These are phyloP conservation scores for Brasenia schreberi DNA, from an alignment of 164 flowering plant genomes.

Conservation along the genomic window DNA sequence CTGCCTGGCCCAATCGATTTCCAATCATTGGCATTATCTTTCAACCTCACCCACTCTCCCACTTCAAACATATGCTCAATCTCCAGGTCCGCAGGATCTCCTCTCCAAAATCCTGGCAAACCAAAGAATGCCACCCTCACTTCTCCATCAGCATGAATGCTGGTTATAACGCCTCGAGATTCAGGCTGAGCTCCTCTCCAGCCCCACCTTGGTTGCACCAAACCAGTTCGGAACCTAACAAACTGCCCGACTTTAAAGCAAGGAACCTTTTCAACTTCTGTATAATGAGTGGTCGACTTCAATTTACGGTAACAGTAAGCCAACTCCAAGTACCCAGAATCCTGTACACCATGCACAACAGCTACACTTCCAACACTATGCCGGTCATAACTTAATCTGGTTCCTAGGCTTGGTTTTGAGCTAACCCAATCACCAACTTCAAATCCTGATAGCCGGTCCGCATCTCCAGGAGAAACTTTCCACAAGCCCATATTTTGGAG, in stretches of 20 bases:
- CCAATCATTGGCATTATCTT: constrained; percentile 39
- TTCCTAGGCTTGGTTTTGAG: constrained; percentile 67
- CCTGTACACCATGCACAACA: constrained; percentile 80
- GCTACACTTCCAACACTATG: constrained; percentile 68
- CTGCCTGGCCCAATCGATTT: constrained; percentile 71
- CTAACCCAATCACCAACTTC: constrained; percentile 99
- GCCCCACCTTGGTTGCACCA: constrained; percentile 91
- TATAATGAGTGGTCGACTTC: constrained; percentile 47
- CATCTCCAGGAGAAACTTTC: constrained; percentile 98
- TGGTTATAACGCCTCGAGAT: constrained; percentile 65
- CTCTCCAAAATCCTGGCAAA: constrained; percentile 61
- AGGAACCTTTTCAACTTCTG: constrained; percentile 79
- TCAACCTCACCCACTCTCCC: constrained; percentile 87
- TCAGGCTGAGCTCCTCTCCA: constrained; percentile 69
- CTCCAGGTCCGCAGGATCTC: constrained; percentile 89
- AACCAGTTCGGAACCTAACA: constrained; percentile 60
- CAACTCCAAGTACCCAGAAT: constrained; percentile 69
- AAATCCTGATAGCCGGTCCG: constrained; percentile 80
- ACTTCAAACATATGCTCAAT: constrained; percentile 61
- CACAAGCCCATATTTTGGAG: constrained; percentile 94
- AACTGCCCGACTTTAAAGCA: constrained; percentile 70
- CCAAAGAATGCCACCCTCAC: constrained; percentile 70
- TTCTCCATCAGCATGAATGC: constrained; percentile 88
- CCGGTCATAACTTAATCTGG: constrained; percentile 92
- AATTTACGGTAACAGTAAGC: constrained; percentile 90